Evolutionary conservation across 331 rosid species (phyloP).

Genomic region (Phaseolus coccineus): DNA sequence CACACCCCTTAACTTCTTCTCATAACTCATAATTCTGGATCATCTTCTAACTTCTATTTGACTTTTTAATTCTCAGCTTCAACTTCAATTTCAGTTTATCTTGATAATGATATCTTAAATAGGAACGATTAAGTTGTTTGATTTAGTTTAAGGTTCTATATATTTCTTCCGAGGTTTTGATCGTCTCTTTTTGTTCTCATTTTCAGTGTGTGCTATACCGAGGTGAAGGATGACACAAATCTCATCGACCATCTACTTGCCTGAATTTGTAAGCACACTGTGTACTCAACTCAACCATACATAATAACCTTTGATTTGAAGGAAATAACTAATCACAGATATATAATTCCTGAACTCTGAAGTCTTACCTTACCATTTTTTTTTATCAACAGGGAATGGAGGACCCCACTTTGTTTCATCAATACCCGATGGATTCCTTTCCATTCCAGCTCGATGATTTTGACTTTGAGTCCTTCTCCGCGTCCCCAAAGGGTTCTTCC

Average conservation of each 20-base stretch:
- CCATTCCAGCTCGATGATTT: conserved; percentile 46
- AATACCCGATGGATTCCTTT: conserved; percentile 39
- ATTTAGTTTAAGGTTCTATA: not conserved
- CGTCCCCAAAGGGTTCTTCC: conserved; percentile 43
- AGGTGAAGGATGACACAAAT: conserved; percentile 42
- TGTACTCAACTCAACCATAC: not conserved
- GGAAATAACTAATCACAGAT: not conserved
- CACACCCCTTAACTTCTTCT: not conserved
- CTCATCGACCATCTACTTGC: conserved; percentile 42
- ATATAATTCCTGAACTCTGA: not conserved
- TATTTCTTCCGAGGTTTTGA: not conserved
- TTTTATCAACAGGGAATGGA: conserved; percentile 49
- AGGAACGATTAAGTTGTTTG: not conserved
- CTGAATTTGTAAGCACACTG: conserved; percentile 49
- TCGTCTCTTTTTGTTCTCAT: not conserved
- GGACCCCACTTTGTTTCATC: conserved; percentile 41
- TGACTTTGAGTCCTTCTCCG: conserved; percentile 45
- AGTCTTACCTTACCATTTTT: not conserved
- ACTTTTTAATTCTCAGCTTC: not conserved
- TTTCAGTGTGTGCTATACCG: conserved; percentile 24
- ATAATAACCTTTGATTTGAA: not conserved
- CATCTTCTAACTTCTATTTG: not conserved
- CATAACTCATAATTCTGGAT: not conserved
- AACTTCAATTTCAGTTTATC: not conserved
- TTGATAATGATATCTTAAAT: not conserved